A percentile compares a stretch with the other conserved stretches of the same genome.
Conservation (phyloP, 2,329 filamentous ascomycete species). For the Raffaelea ambrosiae region DNA sequence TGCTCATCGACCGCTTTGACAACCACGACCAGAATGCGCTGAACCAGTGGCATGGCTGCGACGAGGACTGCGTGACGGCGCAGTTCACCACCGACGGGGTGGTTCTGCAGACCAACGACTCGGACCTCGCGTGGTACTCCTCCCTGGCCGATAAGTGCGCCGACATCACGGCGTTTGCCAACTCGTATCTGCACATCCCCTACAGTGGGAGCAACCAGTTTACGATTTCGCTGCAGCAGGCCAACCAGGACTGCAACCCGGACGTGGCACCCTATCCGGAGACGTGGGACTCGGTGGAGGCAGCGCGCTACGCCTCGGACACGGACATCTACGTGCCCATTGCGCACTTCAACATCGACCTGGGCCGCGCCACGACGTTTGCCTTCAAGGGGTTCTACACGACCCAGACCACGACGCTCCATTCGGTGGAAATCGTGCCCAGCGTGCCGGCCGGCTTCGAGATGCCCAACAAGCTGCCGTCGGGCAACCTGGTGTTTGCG, state of each 20-base stretch:
- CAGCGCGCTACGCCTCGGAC: conserved; percentile 48
- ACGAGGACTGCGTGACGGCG: conserved; percentile 44
- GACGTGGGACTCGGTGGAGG: conserved; percentile 61
- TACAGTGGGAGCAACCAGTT: conserved; percentile 56
- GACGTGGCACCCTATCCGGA: conserved; percentile 51
- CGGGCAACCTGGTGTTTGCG: conserved; percentile 50
- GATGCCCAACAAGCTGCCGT: conserved; percentile 52
- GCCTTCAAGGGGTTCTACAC: conserved; percentile 58
- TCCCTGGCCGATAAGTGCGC: conserved; percentile 38
- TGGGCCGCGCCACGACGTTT: conserved; percentile 46
- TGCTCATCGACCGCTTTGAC: conserved; percentile 55
- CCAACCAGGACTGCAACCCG: conserved; percentile 52
- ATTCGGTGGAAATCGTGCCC: conserved; percentile 52
- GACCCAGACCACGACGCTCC: conserved; percentile 38
- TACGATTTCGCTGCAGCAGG: conserved; percentile 56
- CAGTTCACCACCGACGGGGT: conserved; percentile 35
- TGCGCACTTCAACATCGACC: conserved; percentile 56
- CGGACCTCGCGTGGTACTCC: conserved; percentile 26
- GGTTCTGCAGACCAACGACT: conserved; percentile 47
- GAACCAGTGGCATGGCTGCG: conserved; percentile 57
- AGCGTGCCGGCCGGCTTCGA: conserved; percentile 40
- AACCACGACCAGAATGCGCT: conserved; percentile 46
- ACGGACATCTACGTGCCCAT: conserved; percentile 60
- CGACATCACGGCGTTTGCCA: conserved; percentile 44
- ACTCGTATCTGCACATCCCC: conserved; percentile 55